Base-by-base conservation (phyloP, 768 basidiomycete species). In the Pleurotus citrinopileatus region DNA sequence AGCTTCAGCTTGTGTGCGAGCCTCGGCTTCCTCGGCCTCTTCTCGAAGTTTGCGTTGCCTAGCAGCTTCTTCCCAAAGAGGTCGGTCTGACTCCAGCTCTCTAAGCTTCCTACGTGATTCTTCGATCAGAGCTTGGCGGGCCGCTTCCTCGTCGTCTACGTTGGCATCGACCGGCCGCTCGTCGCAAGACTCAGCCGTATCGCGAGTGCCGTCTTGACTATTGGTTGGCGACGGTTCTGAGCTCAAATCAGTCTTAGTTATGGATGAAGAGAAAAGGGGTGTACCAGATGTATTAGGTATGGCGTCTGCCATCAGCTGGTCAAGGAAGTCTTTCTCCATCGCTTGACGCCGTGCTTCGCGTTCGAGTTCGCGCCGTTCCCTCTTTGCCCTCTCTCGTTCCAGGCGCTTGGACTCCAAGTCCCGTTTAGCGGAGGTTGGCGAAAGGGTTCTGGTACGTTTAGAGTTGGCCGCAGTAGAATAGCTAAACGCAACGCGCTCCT, bases 51-150 rank as follows among this genome's bases (percentile, higher is more conserved):
- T 69, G 17, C 82, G 74, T 60, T 70, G 70, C 46, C 69, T 75
- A 8, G 79, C 80, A 29, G 73, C 72, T 57, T 72, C 75, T 60
- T 86, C 82, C 83, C 82, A 86, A 8, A 84, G 55, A 0, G 84
- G 85, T 17, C 76, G 64, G 65, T 87, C 85, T 42, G 69, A 72
- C 60, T 88, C 85, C 2, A 89, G 77, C 58, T 89, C 83, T 3
- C 80, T 83, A 34, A 87, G 71, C 61, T 87, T 89, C 37, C 81
- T 77, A 38, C 82, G 78, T 3, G 87, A 86, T 63, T 86, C 83
- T 17, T 77, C 81, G 55, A 89, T 80, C 23, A 69, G 70, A 12
- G 73, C 73, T 40, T 62, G 67, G 46, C 72, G 73, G 3, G 60
- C 62, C 10, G 62, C 68, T 25, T 79, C 77, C 36, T 59, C 57